Base-by-base conservation (phyloP, 108 stramenopile species). In the Discostella pseudostelligera region DNA sequence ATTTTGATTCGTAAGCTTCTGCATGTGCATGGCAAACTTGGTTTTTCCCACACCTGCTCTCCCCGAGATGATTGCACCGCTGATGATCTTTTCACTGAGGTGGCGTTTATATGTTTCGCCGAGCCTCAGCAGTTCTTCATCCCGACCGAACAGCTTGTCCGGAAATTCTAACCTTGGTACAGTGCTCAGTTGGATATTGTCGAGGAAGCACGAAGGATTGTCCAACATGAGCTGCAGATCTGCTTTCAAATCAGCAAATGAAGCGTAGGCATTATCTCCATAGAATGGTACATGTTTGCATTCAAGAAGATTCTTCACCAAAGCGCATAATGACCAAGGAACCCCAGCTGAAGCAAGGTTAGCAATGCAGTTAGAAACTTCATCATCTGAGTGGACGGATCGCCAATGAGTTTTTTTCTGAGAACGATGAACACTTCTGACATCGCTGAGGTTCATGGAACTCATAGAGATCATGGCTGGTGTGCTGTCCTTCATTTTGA, bases 41-140 rank as follows among this genome's bases (percentile, higher is more conserved):
- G 67, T 49, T 24, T 73, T 73, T 4, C 72, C 72, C 43, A 69
- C 68, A 0, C 72, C 72, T 4, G 67, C 59, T 0, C 21, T 35
- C n/a, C 72, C 72, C 11, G 26, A 21, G 13, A 73, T 51, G 1
- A 73, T 14, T 21, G 69, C 60, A 40, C 67, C 68, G 17, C 26
- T 26, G 16, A 59, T 46, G 24, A 32, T 37, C 29, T n/a, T 17
- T 10, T 56, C 6, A 12, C 22, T 21, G 1, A 48, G 11, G 8
- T 47, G 39, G 24, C 28, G 3, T 22, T 68, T 11, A 17, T 61
- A 73, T 8, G 59, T 48, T n/a, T 61, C 25, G 9, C 62, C 19
- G 0, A 73, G 4, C 14, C 14, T 19, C 16, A 29, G 44, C 32
- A 50, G 29, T 16, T 73, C 72, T 12, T 32, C 3, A 13, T 61